Evolutionary conservation across 2,329 filamentous ascomycete species (phyloP).

Genomic region (Colletotrichum simmondsii): DNA sequence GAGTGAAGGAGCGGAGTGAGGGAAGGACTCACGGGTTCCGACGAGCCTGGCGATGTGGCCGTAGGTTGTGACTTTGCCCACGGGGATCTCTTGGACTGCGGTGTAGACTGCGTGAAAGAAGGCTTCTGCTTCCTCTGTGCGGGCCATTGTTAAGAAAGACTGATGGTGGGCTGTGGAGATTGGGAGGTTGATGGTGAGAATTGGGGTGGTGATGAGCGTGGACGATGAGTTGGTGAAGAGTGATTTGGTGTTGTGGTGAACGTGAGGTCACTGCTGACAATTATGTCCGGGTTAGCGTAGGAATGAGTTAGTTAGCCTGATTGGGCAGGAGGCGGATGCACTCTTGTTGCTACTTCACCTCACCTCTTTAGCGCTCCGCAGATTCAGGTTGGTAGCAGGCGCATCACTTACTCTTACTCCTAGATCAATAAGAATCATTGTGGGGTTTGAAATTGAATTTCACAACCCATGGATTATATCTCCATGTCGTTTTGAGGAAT

Average conservation of each 20-base stretch:
- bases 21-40: slow-evolving; percentile 71
- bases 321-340: neutral
- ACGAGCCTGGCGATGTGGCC: slow-evolving; percentile 81
- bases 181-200: too few relatives aligned
- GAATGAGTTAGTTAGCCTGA: rapidly evolving
- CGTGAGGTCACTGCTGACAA: neutral
- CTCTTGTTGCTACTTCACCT: neutral
- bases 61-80: slow-evolving; percentile 87
- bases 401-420: neutral
- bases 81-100: slow-evolving; percentile 86
- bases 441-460: too few relatives aligned
- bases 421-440: too few relatives aligned
- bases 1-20: neutral
- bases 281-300: neutral
- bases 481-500: too few relatives aligned
- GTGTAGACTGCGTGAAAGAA: slow-evolving; percentile 84
- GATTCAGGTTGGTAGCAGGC: too few relatives aligned
- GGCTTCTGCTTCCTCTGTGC: slow-evolving; percentile 77
- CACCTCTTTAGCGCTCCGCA: neutral
- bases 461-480: too few relatives aligned
- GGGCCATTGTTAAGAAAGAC: slow-evolving; percentile 62
- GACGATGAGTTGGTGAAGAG: neutral
- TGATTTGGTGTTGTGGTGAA: neutral
- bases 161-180: rapidly evolving
- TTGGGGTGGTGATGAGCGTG: neutral